Conservation (phyloP, 345 rosid species). For the Hevea brasiliensis region DNA sequence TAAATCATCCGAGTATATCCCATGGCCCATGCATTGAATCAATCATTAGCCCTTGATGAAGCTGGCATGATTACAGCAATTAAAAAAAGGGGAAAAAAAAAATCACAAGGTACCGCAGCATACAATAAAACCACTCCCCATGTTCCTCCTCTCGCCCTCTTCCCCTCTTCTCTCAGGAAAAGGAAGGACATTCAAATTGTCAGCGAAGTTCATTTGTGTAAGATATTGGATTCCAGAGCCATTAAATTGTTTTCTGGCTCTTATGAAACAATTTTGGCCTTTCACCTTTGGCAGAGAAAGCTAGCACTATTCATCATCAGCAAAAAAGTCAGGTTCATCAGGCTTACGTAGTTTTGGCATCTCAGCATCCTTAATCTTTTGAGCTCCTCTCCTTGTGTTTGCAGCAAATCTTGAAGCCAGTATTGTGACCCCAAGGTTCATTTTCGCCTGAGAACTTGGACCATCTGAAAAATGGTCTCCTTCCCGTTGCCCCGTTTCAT, state of each 20-base stretch:
- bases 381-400: constrained; percentile 77
- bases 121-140: background rate
- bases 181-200: background rate
- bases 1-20: too few relatives aligned
- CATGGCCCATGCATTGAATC: background rate
- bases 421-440: constrained; percentile 65
- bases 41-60: background rate
- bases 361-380: constrained; percentile 57
- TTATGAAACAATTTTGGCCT: background rate
- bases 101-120: constrained; percentile 1
- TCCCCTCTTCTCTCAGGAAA: background rate
- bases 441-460: constrained; percentile 40
- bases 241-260: background rate
- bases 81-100: too few relatives aligned
- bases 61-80: background rate
- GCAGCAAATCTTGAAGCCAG: constrained; percentile 86
- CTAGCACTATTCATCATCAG: constrained; percentile 26
- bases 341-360: constrained; percentile 83
- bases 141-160: background rate
- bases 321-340: constrained; percentile 81
- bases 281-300: background rate
- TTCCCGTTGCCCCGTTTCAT: constrained; percentile 26
- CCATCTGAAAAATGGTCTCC: constrained; percentile 17
- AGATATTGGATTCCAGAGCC: background rate
- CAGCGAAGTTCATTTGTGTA: background rate